Percentiles rank a stretch among this genome's conserved stretches.
These are phyloP conservation scores for Geranomyces michiganensis DNA, from an alignment of 192 early-diverging fungal genomes.

Conservation along the genomic window DNA sequence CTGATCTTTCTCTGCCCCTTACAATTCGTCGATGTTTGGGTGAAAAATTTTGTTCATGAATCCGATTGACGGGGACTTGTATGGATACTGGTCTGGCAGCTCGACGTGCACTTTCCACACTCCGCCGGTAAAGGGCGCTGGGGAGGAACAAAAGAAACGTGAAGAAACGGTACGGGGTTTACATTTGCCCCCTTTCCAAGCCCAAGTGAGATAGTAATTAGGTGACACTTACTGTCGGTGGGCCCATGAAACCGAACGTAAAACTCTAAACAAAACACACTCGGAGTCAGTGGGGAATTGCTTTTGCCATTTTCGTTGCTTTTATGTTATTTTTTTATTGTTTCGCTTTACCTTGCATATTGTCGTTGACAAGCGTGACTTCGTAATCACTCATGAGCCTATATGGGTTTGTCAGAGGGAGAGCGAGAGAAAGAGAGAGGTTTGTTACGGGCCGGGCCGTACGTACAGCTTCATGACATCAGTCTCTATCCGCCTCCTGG, in stretches of 20 bases:
- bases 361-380: constrained; percentile 97
- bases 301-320: too few relatives aligned
- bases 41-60: constrained; percentile 99
- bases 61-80: constrained; percentile 98
- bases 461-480: constrained; percentile 99
- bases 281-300: too few relatives aligned
- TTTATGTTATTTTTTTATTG: background rate
- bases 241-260: constrained; percentile 93
- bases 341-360: constrained; percentile 76
- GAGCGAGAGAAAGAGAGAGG: background rate
- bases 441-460: too few relatives aligned
- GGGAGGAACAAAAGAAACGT: background rate
- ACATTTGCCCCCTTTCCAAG: too few relatives aligned
- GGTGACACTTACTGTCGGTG: constrained; percentile 75
- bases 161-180: too few relatives aligned
- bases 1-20: constrained; percentile 30
- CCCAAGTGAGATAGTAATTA: too few relatives aligned
- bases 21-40: constrained; percentile 99
- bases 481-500: constrained; percentile 93
- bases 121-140: constrained; percentile 92
- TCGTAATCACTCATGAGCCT: constrained; percentile 99
- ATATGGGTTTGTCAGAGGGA: background rate
- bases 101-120: constrained; percentile 99
- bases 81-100: constrained; percentile 98
- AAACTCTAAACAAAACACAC: constrained; percentile 70